Evolutionary conservation across 1,284 basidiomycete species (phyloP), one percentile per base, ranked within the genome.

Genomic region (Fistulina hepatica): DNA sequence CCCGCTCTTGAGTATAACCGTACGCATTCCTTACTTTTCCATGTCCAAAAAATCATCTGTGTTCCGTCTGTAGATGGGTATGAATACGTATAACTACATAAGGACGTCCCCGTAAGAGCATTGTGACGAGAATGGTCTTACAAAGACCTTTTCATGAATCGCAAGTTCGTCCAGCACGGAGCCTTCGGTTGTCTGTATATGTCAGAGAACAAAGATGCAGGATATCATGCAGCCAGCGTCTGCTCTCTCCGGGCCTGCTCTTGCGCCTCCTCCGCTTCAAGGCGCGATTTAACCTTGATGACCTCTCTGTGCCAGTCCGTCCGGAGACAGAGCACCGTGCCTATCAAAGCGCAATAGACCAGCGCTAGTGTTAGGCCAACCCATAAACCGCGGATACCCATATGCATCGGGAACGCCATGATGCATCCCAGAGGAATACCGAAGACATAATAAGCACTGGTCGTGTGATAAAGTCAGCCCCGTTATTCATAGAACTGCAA

Each of bases 221-320:
- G 4, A 12, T 3, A 41, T 2, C 23, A 27, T 13, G 7, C 16
- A 36, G 24, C 39, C 30, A 9, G 17, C 27, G 6, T 13, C 37
- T 16, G 17, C 15, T 26, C 21, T 40, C 21, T 27, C n/a, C 20
- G 10, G 24, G 24, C 27, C 22, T 37, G 25, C 34, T 42, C 43
- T 28, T 19, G 39, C 30, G 30, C 44, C 28, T 47, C 51, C 44
- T 61, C 61, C 39, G 55, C 48, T 20, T 53, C 60, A 36, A 81
- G 45, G 36, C 79, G 61, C 16, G 61, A 56, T 46, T 57, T 53
- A 1, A 74, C 76, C 51, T 77, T 81, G 44, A 62, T 49, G 6
- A 78, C 74, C 52, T 82, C 76, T 28, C 54, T 55, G 6, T 71
- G 49, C 80, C 81, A 82, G 53, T 82, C 65, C n/a, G 76, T 70